These are phyloP conservation scores for Naganishia cerealis DNA, from an alignment of 1,284 basidiomycete genomes.

Conservation along the genomic window DNA sequence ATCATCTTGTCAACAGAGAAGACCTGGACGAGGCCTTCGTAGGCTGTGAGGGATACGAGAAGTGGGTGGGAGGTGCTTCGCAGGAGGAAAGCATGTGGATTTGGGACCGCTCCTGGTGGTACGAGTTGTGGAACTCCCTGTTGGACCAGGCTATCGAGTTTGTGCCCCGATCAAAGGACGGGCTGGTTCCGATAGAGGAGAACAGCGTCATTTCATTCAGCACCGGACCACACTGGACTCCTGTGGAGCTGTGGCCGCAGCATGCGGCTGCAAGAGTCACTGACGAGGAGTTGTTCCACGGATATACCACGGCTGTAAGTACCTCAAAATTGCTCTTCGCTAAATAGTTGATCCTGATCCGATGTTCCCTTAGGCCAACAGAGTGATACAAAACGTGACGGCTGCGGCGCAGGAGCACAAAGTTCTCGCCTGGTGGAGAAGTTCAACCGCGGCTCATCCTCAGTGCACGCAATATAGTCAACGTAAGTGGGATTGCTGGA, in stretches of 20 bases:
- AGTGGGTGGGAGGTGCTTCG: constrained; percentile 8
- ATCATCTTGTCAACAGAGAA: constrained; percentile 21
- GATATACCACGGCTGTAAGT: neutral
- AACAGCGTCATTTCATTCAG: constrained; percentile 26
- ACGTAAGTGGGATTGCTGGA: too few species aligned
- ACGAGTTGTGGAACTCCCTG: constrained; percentile 18
- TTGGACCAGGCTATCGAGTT: constrained; percentile 5
- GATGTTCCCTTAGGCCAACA: neutral
- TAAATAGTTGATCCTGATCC: neutral
- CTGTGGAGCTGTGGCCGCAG: constrained; percentile 3
- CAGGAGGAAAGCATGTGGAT: constrained; percentile 14
- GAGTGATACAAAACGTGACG: constrained; percentile 1
- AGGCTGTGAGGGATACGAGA: constrained; percentile 8
- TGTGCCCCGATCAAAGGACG: neutral
- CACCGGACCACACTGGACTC: constrained; percentile 30
- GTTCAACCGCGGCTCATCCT: constrained; percentile 9
- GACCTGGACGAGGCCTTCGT: constrained; percentile 19
- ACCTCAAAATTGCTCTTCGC: neutral
- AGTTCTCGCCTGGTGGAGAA: constrained; percentile 26
- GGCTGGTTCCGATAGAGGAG: constrained; percentile 9
- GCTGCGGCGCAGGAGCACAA: constrained; percentile 12
- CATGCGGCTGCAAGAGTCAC: neutral
- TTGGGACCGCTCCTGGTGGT: constrained; percentile 20
- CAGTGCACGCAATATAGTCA: constrained; percentile 21
- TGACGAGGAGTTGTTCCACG: neutral